Base-by-base conservation (phyloP, 192 early-diverging fungal genomes). In the Rhizophagus prolifer region DNA sequence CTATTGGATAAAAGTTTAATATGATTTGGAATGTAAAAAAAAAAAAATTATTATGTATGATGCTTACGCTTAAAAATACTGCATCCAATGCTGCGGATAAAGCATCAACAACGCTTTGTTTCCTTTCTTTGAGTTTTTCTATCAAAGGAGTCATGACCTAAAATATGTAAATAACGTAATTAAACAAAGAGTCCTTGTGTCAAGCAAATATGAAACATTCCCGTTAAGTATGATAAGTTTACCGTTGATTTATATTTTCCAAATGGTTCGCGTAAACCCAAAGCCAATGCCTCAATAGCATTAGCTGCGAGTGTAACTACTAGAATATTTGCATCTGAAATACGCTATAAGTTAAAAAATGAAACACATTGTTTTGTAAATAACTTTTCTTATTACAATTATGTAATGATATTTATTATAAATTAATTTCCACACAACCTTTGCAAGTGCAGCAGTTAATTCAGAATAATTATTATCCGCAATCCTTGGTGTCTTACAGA, bases 81-180 rank as follows among this genome's bases (percentile, higher is more conserved):
- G 94, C 95, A 77, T 97, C 95, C n/a, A 95, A 79, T 1, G 94
- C 93, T 19, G 81, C 82, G 10, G 91, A 78, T 2, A 98, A 80
- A 9, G 95, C 91, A 31, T 99, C 96, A 5, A 97, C 79, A 12
- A 98, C 95, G 1, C 88, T 88, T 58, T 90, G 86, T 79, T 99
- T 99, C 73, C 96, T 93, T 81, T 99, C 98, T 80, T 99, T 99
- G 13, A 95, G 86, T 78, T 93, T 94, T 84, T 98, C 98, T 41
- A 99, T 84, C 28, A 97, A 81, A 13, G 93, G 92, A 9, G 82
- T 77, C 30, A 90, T 72, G 9, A 94, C 89, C 88, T 88, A 73
- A 54, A 74, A 34, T 26, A 65, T 38, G 36, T 7, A 38, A 14
- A 25, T 6, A 28, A 4, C 16, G 46, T 23, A 12, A 44, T 44